Percentiles rank a stretch among this genome's conserved stretches.
phyloP scores from a whole-genome alignment of 768 basidiomycete species.

The Serendipita sp. region DNA sequence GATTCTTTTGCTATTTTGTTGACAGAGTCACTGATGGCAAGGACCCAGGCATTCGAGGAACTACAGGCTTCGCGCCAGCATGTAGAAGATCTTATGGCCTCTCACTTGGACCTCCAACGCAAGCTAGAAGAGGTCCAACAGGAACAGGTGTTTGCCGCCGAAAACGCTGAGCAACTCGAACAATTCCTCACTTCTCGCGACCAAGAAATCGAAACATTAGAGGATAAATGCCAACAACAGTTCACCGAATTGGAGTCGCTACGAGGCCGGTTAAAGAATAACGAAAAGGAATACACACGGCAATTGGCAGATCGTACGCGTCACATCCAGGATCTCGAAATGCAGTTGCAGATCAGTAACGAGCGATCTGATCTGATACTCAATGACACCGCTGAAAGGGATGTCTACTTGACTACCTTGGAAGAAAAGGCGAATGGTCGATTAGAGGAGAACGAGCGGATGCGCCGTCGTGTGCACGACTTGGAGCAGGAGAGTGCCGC shows the following conservation, averaged over 20 bases:
- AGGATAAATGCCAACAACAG: neutral
- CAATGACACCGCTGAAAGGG: slow-evolving; percentile 38
- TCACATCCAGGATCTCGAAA: slow-evolving; percentile 32
- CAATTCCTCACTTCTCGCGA: slow-evolving; percentile 42
- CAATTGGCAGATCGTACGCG: slow-evolving; percentile 28
- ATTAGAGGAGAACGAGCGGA: slow-evolving; percentile 41
- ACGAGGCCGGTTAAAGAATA: neutral
- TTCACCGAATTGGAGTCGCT: neutral
- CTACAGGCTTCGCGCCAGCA: slow-evolving; percentile 39
- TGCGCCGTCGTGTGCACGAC: slow-evolving; percentile 47
- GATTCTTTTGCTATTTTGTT: no score
- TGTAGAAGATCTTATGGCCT: slow-evolving; percentile 28
- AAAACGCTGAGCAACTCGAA: slow-evolving; percentile 38
- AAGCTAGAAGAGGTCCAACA: slow-evolving; percentile 35
- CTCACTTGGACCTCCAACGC: slow-evolving; percentile 38
- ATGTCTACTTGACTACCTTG: slow-evolving; percentile 32
- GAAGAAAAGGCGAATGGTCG: slow-evolving; percentile 35
- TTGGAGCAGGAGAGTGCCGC: slow-evolving; percentile 71
- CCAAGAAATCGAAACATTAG: slow-evolving; percentile 21
- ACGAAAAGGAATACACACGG: neutral
- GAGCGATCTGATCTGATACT: slow-evolving; percentile 24
- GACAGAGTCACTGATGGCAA: neutral
- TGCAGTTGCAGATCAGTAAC: slow-evolving; percentile 43
- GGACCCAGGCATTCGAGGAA: slow-evolving; percentile 35
- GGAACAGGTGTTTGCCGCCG: slow-evolving; percentile 39